A percentile compares a stretch with the other conserved stretches of the same genome.
Evolutionary conservation across 805 yeast species (phyloP).

Genomic region (Saccharomycopsis sp.): DNA sequence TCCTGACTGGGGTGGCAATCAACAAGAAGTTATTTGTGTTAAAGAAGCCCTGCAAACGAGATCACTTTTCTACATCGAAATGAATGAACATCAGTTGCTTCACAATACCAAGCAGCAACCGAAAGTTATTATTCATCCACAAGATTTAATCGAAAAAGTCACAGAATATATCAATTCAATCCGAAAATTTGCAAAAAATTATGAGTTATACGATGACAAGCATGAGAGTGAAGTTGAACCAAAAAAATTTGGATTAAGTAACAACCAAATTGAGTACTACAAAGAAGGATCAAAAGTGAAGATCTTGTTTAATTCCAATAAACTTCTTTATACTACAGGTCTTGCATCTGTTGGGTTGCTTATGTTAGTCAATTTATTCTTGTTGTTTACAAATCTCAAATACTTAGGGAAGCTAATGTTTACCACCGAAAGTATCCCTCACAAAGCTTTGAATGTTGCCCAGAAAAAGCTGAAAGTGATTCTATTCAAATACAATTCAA

Average conservation of each 20-base stretch:
- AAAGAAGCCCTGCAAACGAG: conserved; percentile 61
- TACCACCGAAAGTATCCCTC: conserved; percentile 22
- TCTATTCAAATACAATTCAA: conserved; percentile 10
- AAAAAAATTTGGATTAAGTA: background rate
- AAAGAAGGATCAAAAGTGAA: background rate
- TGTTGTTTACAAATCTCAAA: conserved; percentile 27
- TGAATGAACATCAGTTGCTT: conserved; percentile 48
- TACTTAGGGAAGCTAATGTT: conserved; percentile 29
- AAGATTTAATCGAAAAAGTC: conserved; percentile 22
- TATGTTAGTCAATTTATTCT: background rate
- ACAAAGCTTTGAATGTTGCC: conserved; percentile 23
- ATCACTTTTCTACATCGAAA: conserved; percentile 71
- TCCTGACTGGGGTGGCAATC: conserved; percentile 81
- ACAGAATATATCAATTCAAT: conserved; percentile 23
- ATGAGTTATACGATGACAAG: conserved; percentile 24
- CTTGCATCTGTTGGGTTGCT: background rate
- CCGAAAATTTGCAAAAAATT: conserved; percentile 20
- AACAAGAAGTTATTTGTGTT: conserved; percentile 85
- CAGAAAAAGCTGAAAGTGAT: conserved; percentile 10
- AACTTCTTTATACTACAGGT: background rate
- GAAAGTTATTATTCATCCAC: conserved; percentile 23
- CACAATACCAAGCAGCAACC: conserved; percentile 24
- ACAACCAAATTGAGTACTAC: background rate
- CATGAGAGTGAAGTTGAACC: conserved; percentile 25
- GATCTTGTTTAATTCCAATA: background rate